Evolutionary conservation across 169 alveolate genomes (phyloP), one percentile per base, ranked within the genome.

Genomic region (Plasmodium berghei): DNA sequence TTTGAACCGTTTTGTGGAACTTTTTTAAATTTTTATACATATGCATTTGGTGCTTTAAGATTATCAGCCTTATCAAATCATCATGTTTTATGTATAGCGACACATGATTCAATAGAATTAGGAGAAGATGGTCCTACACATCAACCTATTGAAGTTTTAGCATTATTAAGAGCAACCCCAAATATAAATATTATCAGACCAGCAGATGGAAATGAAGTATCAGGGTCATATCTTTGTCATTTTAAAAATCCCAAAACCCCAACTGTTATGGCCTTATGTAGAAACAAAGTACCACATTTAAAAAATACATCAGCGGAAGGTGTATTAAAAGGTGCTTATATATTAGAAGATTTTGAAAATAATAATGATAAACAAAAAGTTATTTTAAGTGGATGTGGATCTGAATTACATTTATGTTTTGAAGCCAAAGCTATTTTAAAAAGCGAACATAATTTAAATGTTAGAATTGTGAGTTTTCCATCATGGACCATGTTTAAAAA

Each of bases 91-190:
- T 87, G 90, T 85, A 87, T 95, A 48, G 95, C 95, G 48, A 95
- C 97, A 16, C 97, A 94, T 75, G 97, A 94, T 90, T 94, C 96
- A 24, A 88, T 92, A 42, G 97, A 90, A 62, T 89, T 92, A 56
- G 97, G 97, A 48, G 95, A 94, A 86, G 97, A 95, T 80, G 97
- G 97, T 16, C 96, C 97, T 2, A 95, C 97, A 5, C 97, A 95
- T 56, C 97, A 95, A 72, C 96, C 97, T 1, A 72, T 92, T 66
- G 97, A 95, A 89, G 96, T 95, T n/a, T 58, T 80, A 54, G 74
- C 93, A 22, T 74, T 89, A 56, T 71, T 92, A 45, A 86, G 93
- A 73, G 58, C 89, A 5, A 73, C 95, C 40, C 95, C 95, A 14
- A 90, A 91, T 75, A 24, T 93, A 85, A 63, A 89, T 40, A 83